Evolutionary conservation across 148 eudicot genomes (phyloP), one percentile per base, ranked within the genome.

Genomic region (Silene conica): DNA sequence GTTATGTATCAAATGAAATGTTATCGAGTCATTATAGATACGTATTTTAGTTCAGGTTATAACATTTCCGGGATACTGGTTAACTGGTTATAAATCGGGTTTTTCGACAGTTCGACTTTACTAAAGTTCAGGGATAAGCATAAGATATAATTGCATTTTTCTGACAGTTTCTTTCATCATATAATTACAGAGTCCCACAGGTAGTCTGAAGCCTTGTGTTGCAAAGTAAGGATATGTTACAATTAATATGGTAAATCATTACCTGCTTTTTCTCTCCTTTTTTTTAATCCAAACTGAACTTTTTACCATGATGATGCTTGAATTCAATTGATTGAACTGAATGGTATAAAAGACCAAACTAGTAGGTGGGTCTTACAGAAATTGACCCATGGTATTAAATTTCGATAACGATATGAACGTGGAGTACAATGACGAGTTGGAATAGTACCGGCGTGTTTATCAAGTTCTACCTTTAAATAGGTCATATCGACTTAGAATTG

Each of bases 161-260:
- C 56, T 45, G 71, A 46, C 71, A 68, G 12, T 57, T 68, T 59
- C 28, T 11, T 68, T 43, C 22, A 67, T 67, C 54, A 68, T 68
- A 21, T 25, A 15, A 38, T 46, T 67, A 43, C 28, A 26, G 1
- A 26, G 28, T 26, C 28, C 50, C 22, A 43, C 20, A 8, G 12
- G 21, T n/a, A 31, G 34, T 2, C 34, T 31, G 34, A n/a, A 66
- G 15, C 10, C 22, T 41, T 66, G 52, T n/a, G 3, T 19, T 66
- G 11, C 46, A 66, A 38, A 16, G 46, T 66, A 18, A 66, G 46
- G n/a, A 25, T 31, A 31, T 26, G 43, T 1, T 38, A 6, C 43
- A 38, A 11, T 11, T 59, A 20, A 21, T 23, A 59, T 59, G 63
- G 28, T 21, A 11, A 59, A 59, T 59, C 26, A 59, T 59, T 59